Conservation (phyloP, 75 land plant genomes). For the Pinus tabuliformis region DNA sequence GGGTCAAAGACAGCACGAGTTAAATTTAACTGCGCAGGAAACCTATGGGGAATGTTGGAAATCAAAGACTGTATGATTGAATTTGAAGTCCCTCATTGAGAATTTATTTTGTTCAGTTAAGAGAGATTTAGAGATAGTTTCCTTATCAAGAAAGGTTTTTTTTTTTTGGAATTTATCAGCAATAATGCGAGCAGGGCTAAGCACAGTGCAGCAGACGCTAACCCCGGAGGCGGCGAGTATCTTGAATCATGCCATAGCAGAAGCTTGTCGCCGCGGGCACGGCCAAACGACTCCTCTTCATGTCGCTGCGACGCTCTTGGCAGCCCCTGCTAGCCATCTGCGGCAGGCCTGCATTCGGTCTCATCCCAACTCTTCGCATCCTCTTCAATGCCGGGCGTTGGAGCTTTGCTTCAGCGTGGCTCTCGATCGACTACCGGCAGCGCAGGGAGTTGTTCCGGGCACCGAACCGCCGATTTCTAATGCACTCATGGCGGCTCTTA, state of each 20-base stretch:
- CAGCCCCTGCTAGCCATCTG: constrained; percentile 32
- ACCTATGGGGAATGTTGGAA: not conserved
- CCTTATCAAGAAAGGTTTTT: not conserved
- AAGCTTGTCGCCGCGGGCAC: constrained; percentile 52
- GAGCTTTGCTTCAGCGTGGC: constrained; percentile 74
- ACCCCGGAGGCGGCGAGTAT: constrained; percentile 54
- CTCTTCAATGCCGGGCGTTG: constrained; percentile 63
- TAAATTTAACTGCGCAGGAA: not conserved
- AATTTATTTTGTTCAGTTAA: not conserved
- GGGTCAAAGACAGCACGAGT: not conserved
- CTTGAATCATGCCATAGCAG: constrained; percentile 43
- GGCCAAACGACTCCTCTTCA: constrained; percentile 63
- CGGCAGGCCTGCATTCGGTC: constrained; percentile 51
- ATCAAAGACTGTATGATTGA: not conserved
- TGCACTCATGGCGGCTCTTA: constrained; percentile 64
- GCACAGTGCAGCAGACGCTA: constrained; percentile 61
- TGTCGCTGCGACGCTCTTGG: constrained; percentile 53
- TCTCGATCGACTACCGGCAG: constrained; percentile 45
- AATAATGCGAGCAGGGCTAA: constrained; percentile 53
- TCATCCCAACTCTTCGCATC: constrained; percentile 45
- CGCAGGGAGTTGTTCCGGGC: not conserved
- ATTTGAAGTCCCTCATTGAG: not conserved
- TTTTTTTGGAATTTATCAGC: not conserved
- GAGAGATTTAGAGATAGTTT: constrained; percentile 3
- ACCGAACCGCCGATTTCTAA: constrained; percentile 44